Conservation (phyloP, 1,284 basidiomycete genomes). For the Rhizoctonia solani region DNA sequence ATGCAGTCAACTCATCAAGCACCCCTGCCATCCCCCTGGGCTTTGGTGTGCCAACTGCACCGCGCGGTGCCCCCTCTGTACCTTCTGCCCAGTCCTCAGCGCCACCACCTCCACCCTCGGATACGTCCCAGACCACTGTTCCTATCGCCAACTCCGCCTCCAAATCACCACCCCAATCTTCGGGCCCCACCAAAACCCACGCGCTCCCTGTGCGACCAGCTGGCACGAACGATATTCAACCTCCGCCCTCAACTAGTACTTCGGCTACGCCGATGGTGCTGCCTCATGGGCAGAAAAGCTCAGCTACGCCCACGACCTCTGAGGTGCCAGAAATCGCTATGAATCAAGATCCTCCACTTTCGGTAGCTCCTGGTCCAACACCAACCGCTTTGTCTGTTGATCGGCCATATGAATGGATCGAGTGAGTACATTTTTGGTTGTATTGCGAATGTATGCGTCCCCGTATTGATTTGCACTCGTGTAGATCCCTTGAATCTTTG, state of each 20-base stretch:
- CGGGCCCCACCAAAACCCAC: neutral
- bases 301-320: neutral
- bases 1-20: neutral
- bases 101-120: neutral
- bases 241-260: neutral
- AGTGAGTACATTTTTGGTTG: neutral
- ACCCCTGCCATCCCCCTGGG: neutral
- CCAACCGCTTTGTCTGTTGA: neutral
- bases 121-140: neutral
- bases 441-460: neutral
- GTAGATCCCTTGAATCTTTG: neutral
- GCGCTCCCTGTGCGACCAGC: neutral
- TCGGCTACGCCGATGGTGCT: too few relatives aligned
- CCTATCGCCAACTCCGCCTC: neutral
- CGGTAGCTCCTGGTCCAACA: neutral
- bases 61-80: neutral
- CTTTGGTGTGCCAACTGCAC: neutral
- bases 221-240: neutral
- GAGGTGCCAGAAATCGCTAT: too few relatives aligned
- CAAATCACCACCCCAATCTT: neutral
- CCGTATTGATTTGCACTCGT: neutral
- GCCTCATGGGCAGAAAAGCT: too few relatives aligned
- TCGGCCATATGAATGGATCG: slow-evolving; percentile 4
- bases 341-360: too few relatives aligned
- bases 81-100: neutral